A percentile compares a stretch with the other conserved stretches of the same genome.
phyloP scores from a whole-genome alignment of 2,329 filamentous ascomycete species.

The Dactylellina leptospora region DNA sequence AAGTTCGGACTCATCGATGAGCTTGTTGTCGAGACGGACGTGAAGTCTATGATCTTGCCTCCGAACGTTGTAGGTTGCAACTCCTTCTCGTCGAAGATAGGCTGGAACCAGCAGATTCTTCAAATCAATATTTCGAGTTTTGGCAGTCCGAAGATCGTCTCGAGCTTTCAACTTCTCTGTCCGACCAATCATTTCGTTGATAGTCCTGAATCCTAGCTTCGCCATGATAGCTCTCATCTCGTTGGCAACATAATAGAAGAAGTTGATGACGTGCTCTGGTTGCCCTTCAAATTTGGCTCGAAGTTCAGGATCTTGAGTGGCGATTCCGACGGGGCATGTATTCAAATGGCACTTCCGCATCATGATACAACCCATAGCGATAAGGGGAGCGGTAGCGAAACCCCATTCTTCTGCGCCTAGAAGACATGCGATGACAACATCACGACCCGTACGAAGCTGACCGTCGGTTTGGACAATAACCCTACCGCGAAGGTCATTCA shows the following conservation, averaged over 20 bases:
- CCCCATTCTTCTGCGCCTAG: slow-evolving; percentile 98
- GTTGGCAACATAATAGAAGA: slow-evolving; percentile 97
- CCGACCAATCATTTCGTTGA: slow-evolving; percentile 97
- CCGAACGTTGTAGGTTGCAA: slow-evolving; percentile 95
- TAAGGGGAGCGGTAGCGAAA: slow-evolving; percentile 91
- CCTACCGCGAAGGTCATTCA: slow-evolving; percentile 94
- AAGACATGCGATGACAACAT: slow-evolving; percentile 92
- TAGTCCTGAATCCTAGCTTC: slow-evolving; percentile 88
- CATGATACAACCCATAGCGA: slow-evolving; percentile 96
- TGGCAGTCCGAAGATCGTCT: slow-evolving; percentile 84
- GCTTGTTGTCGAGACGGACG: slow-evolving; percentile 92
- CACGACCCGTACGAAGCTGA: slow-evolving; percentile 88
- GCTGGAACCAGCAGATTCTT: slow-evolving; percentile 92
- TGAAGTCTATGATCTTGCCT: slow-evolving; percentile 97
- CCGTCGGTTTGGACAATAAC: slow-evolving; percentile 96
- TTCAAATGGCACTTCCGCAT: slow-evolving; percentile 74
- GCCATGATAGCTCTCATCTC: slow-evolving; percentile 98
- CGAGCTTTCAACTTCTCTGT: slow-evolving; percentile 86
- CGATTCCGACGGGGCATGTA: slow-evolving; percentile 90
- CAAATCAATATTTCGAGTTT: slow-evolving; percentile 91
- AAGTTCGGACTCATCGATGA: slow-evolving; percentile 93
- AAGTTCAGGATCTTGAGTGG: slow-evolving; percentile 92
- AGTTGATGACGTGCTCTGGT: slow-evolving; percentile 97
- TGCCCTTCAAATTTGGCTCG: slow-evolving; percentile 92
- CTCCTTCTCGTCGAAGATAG: slow-evolving; percentile 92